Conservation (phyloP, 768 basidiomycete species). For the Macrolepiota albuminosa region DNA sequence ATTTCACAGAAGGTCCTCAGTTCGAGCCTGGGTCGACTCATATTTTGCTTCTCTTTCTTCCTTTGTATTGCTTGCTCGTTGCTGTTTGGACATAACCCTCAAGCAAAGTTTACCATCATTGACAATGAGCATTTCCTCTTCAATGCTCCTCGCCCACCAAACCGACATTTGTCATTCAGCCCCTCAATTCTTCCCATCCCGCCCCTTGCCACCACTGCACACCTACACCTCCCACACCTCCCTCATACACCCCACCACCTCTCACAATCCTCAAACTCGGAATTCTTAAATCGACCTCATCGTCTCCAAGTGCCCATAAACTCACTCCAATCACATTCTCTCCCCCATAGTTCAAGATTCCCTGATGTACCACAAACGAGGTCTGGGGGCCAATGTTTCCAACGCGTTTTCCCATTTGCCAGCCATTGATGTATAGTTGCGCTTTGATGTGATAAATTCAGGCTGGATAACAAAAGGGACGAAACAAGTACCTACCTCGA, state of each 20-base stretch:
- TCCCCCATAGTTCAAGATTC: constrained; percentile 11
- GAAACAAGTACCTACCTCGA: constrained; percentile 3
- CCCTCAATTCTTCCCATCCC: constrained; percentile 5
- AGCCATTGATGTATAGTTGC: constrained; percentile 17
- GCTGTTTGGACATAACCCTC: no score
- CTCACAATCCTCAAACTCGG: constrained; percentile 8
- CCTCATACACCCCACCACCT: constrained; percentile 7
- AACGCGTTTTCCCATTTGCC: constrained; percentile 16
- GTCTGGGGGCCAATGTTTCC: constrained; percentile 15
- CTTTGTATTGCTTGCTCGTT: neutral
- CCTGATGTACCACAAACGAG: constrained; percentile 13
- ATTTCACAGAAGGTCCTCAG: neutral
- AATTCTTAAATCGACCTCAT: constrained; percentile 6
- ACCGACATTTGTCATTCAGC: no score
- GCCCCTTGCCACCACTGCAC: constrained; percentile 4
- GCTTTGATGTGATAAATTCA: constrained; percentile 2
- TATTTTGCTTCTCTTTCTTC: neutral
- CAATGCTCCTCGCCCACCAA: neutral
- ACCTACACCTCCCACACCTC: constrained; percentile 9
- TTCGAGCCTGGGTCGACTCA: neutral
- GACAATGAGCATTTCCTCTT: neutral
- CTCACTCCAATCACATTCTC: constrained; percentile 13
- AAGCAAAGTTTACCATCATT: no score
- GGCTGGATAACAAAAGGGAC: neutral
- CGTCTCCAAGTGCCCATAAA: constrained; percentile 11